Evolutionary conservation across 163 green algal genomes (phyloP).

Genomic region (Chlorella variabilis): DNA sequence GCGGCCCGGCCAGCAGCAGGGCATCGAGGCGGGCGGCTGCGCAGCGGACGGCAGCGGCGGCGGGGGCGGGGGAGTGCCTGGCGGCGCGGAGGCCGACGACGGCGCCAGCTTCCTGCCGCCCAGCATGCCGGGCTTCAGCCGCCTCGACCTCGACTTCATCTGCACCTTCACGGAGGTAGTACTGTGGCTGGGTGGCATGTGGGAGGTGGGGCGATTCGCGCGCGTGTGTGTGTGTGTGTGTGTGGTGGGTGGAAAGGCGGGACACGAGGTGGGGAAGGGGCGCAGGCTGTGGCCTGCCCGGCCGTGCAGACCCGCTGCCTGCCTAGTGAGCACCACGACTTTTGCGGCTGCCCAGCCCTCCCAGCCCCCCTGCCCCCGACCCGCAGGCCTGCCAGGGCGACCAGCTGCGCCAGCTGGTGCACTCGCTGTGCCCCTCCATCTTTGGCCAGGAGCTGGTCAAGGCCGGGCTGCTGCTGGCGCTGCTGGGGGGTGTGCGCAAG

Average conservation of each 20-base stretch:
- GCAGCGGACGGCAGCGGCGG: constrained; percentile 36
- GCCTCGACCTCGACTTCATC: constrained; percentile 87
- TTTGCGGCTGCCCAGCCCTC: too few species aligned
- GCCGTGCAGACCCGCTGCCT: too few species aligned
- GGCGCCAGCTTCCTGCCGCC: constrained; percentile 33
- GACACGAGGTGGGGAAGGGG: too few species aligned
- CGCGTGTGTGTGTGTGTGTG: too few species aligned
- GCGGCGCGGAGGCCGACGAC: background rate
- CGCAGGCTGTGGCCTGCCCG: too few species aligned
- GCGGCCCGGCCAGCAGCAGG: background rate
- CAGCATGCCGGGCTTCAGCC: constrained; percentile 67
- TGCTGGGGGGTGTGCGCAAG: constrained; percentile 86
- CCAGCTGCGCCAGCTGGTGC: constrained; percentile 83
- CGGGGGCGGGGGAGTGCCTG: background rate
- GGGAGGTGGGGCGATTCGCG: too few species aligned
- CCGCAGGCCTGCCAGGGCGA: constrained; percentile 71
- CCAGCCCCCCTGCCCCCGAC: too few species aligned
- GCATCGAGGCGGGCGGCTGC: background rate
- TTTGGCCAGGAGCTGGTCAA: constrained; percentile 95
- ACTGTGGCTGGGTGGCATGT: too few species aligned
- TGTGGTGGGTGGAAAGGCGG: too few species aligned
- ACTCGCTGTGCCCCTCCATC: constrained; percentile 90
- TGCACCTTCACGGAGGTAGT: constrained; percentile 78
- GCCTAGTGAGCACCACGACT: too few species aligned
- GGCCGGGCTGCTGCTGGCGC: constrained; percentile 82